phyloP scores from a whole-genome alignment of 805 yeast species.

The Candida piceae region DNA sequence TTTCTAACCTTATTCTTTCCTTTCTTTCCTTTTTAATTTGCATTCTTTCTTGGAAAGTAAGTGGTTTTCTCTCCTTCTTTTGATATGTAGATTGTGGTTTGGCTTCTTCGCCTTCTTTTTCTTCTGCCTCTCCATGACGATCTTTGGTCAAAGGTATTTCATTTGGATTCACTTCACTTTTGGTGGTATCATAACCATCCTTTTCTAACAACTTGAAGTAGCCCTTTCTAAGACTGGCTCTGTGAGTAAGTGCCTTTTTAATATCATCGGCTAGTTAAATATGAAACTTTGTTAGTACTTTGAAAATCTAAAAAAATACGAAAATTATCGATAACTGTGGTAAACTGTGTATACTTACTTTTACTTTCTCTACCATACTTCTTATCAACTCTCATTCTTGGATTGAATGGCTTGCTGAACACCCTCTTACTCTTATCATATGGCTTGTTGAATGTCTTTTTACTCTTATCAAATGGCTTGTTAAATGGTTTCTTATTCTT shows the following conservation, averaged over 20 bases:
- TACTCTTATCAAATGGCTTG: no score
- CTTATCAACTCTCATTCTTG: conserved; percentile 6
- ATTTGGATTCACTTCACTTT: background rate
- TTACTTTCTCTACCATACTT: conserved; percentile 27
- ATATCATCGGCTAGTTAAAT: conserved; percentile 48
- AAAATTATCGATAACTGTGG: no score
- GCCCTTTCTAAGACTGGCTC: conserved; percentile 74
- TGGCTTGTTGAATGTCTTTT: background rate
- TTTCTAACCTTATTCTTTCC: conserved; percentile 35
- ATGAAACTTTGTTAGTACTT: no score
- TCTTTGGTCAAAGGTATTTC: conserved; percentile 2
- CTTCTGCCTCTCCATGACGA: conserved; percentile 14
- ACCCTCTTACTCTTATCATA: background rate
- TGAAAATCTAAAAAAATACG: no score
- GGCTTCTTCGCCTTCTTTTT: conserved; percentile 6
- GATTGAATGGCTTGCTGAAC: conserved; percentile 3
- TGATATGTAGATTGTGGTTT: conserved; percentile 26
- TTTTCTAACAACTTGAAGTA: conserved; percentile 75
- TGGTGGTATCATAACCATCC: conserved; percentile 49
- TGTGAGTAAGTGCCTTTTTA: conserved; percentile 67
- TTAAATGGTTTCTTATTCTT: no score
- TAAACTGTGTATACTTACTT: conserved; percentile 10
- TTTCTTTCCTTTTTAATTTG: conserved; percentile 43
- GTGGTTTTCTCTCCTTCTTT: conserved; percentile 32
- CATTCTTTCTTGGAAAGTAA: conserved; percentile 40